Conservation (phyloP, 176 grass and related monocot genomes). For the Cocos nucifera region DNA sequence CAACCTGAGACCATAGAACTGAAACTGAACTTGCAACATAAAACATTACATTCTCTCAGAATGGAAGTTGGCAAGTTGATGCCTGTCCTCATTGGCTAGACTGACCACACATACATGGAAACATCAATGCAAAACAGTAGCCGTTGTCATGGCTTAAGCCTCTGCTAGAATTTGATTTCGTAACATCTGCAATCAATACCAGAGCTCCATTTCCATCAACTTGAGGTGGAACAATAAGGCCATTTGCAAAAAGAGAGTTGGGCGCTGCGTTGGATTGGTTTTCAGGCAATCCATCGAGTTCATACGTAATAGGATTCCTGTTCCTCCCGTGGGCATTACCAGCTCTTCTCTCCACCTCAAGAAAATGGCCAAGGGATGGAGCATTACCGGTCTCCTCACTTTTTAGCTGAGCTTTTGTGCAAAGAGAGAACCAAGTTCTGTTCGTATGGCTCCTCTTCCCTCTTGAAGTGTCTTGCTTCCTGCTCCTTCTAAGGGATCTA, state of each 20-base stretch:
- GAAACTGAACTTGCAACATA: no score
- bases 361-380: conserved; percentile 23
- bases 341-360: conserved; percentile 14
- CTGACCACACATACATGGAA: conserved; percentile 5
- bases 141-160: neutral
- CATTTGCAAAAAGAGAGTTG: conserved; percentile 12
- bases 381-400: neutral
- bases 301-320: neutral
- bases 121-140: conserved; percentile 13
- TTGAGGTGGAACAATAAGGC: neutral
- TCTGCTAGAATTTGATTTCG: neutral
- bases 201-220: neutral
- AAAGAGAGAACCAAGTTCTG: conserved; percentile 10
- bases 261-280: neutral
- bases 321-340: neutral
- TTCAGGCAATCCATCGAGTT: neutral
- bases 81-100: neutral
- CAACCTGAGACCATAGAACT: no score
- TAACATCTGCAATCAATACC: neutral
- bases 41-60: no score
- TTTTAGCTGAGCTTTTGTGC: conserved; percentile 1
- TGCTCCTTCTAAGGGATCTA: conserved; percentile 7
- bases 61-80: neutral
- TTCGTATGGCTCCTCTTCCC: conserved; percentile 1
- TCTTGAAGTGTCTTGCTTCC: neutral